Conservation (phyloP, 306 rosid genomes). For the Glycine latifolia region DNA sequence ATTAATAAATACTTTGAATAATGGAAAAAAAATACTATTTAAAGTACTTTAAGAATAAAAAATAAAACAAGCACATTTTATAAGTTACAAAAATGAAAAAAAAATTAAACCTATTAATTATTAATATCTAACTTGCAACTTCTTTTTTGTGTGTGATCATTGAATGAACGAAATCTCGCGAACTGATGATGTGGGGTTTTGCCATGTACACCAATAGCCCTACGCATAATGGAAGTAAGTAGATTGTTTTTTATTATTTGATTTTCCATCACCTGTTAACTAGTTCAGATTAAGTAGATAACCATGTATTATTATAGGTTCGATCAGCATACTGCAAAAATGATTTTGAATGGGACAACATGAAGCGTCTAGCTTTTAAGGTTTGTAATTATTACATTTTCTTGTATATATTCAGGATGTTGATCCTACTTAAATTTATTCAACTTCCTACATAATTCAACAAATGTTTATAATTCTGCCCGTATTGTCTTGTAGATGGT, state of each 20-base stretch:
- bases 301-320: constrained; percentile 57
- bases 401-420: not conserved
- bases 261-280: constrained; percentile 15
- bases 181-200: constrained; percentile 15
- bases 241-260: constrained; percentile 23
- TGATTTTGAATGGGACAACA: constrained; percentile 93
- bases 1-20: no score
- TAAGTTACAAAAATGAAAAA: no score
- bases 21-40: no score
- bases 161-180: constrained; percentile 43
- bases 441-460: not conserved
- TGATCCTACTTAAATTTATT: constrained; percentile 3
- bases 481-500: constrained; percentile 69
- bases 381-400: constrained; percentile 44
- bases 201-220: constrained; percentile 66
- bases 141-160: constrained; percentile 8
- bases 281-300: constrained; percentile 15
- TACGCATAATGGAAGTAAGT: constrained; percentile 88
- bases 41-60: no score
- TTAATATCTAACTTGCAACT: constrained; percentile 21
- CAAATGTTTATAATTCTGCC: constrained; percentile 25
- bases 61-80: no score
- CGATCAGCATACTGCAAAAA: constrained; percentile 87
- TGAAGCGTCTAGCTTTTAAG: constrained; percentile 73
- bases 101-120: no score